Conservation (phyloP, 108 stramenopile species). For the Aureococcus anophagefferens region DNA sequence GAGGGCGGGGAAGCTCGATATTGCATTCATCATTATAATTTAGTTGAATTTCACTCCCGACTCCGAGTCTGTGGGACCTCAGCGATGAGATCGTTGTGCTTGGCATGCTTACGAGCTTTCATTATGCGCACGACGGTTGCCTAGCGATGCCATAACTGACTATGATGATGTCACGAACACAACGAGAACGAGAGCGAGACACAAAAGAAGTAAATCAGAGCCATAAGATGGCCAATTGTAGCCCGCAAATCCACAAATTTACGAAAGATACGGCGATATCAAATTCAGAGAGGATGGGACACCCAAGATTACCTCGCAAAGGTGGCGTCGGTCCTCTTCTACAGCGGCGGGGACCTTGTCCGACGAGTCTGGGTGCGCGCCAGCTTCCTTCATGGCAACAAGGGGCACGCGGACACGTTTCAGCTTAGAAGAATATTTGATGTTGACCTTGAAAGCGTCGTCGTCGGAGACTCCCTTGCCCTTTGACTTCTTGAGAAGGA, state of each 20-base stretch:
- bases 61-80: too few species aligned
- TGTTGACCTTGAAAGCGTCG: conserved; percentile 83
- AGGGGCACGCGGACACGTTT: conserved; percentile 79
- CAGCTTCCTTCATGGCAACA: conserved; percentile 72
- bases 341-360: conserved; percentile 16
- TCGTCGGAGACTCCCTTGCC: conserved; percentile 68
- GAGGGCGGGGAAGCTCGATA: too few species aligned
- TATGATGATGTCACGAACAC: conserved; percentile 76
- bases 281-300: conserved; percentile 66
- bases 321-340: conserved; percentile 21
- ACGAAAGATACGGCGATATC: too few species aligned
- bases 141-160: conserved; percentile 22
- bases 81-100: conserved; percentile 87
- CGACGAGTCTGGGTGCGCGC: conserved; percentile 22
- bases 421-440: conserved; percentile 70
- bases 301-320: conserved; percentile 32
- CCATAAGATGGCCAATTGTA: too few species aligned
- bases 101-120: conserved; percentile 81
- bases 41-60: too few species aligned
- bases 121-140: conserved; percentile 92
- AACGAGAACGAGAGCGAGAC: too few species aligned
- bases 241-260: too few species aligned
- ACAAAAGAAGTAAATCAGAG: too few species aligned
- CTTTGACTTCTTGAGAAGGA: conserved; percentile 79
- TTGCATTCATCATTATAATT: too few species aligned